Evolutionary conservation across 768 basidiomycete species (phyloP), one percentile per base, ranked within the genome.

Genomic region (Calvatia gigantea): DNA sequence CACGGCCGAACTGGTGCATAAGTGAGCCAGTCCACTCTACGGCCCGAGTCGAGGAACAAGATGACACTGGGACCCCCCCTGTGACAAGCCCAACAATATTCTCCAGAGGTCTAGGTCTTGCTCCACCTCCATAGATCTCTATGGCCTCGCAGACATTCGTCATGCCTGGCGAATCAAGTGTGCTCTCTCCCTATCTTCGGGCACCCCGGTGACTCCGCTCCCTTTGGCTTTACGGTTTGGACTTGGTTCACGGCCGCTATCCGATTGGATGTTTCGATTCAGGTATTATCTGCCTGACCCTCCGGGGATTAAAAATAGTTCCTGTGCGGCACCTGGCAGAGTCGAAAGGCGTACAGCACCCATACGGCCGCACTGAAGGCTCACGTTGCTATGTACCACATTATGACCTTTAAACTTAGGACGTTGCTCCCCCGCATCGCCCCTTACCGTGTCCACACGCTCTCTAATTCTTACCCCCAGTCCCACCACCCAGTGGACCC

Each of bases 1-100:
- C 54, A 46, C 33, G 37, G 54, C 35, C 47, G 54, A 54, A 29
- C 54, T 54, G 52, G 52, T 54, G 52, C 54, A 45, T 27, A 17
- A 25, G 19, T 19, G 15, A 31, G 33, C 19, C 35, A 55, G 14
- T 14, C 28, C 45, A 31, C 23, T 25, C 31, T 35, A 46, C 45
- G 44, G 23, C 17, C 44, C 45, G 54, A 35, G 31, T 38, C 43
- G 35, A 29, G 15, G 23, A n/a, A 28, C 14, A 4, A 15, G 25
- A 14, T 17, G 9, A 19, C 8, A 8, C 37, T 27, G 28, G 17
- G 4, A 47, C 21, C 25, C 17, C 25, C 17, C 46, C 17, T n/a
- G 32, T 48, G 46, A 48, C 46, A 48, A 32, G 27, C 19, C 32
- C 46, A 48, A 12, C 31, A 48, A 45, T 53, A 25, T 38, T 12